phyloP scores from a whole-genome alignment of 2,329 filamentous ascomycete genomes.

The Fusarium globosum region DNA sequence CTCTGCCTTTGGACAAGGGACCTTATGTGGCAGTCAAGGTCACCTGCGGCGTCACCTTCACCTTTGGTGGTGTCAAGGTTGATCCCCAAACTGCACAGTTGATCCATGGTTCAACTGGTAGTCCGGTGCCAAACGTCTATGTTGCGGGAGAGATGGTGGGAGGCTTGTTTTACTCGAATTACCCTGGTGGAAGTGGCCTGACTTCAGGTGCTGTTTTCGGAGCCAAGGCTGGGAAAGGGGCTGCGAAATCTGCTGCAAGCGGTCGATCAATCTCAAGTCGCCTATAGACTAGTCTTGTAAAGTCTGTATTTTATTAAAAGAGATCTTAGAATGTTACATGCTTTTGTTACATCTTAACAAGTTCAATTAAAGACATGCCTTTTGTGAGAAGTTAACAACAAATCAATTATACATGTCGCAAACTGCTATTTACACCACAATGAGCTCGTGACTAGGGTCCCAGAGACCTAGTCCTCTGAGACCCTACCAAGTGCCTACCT shows the following conservation, averaged over 20 bases:
- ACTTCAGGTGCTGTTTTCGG: conserved; percentile 20
- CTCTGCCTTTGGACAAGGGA: conserved; percentile 10
- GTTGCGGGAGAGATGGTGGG: conserved; percentile 18
- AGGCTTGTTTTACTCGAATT: conserved; percentile 11
- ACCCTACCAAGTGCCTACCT: not conserved
- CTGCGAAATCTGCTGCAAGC: not conserved
- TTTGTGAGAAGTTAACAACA: not conserved
- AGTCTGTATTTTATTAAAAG: not conserved
- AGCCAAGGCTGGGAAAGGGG: conserved; percentile 6
- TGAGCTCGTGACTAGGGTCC: fast-evolving
- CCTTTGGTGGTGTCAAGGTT: conserved; percentile 13
- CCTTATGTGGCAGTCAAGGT: conserved; percentile 16
- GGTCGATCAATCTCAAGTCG: not conserved
- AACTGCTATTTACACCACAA: too few relatives aligned
- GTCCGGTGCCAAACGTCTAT: not conserved
- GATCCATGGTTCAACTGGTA: not conserved
- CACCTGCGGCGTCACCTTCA: conserved; percentile 15
- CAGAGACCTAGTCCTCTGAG: too few relatives aligned
- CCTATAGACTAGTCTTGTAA: not conserved
- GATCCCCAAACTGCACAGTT: conserved; percentile 10
- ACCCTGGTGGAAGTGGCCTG: conserved; percentile 13
- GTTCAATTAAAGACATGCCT: fast-evolving
- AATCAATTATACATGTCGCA: too few relatives aligned
- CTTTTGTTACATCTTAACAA: too few relatives aligned
- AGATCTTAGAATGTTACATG: fast-evolving